Evolutionary conservation across 495 filamentous ascomycete genomes (phyloP).

Genomic region (Podospora fimiseda): DNA sequence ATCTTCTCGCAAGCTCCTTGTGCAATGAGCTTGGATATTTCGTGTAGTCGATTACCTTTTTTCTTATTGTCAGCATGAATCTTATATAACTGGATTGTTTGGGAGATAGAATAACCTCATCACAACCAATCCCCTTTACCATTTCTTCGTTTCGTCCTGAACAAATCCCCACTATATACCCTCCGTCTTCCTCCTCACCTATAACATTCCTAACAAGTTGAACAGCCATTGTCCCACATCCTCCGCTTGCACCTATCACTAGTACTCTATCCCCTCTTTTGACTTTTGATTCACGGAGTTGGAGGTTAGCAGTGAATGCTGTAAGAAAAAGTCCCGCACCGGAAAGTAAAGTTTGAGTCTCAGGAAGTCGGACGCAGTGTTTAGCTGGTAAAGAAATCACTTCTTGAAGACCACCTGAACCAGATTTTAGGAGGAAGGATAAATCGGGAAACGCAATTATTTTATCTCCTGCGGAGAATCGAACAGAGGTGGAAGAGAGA

Average conservation of each 20-base stretch:
- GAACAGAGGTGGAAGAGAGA: background rate
- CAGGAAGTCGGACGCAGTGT: slow-evolving; percentile 23
- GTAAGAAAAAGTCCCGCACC: slow-evolving; percentile 31
- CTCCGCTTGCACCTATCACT: slow-evolving; percentile 38
- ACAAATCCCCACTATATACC: slow-evolving; percentile 34
- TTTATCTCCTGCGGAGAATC: slow-evolving; percentile 20
- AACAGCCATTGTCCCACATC: slow-evolving; percentile 32
- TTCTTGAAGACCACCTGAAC: slow-evolving; percentile 31
- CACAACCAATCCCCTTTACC: background rate
- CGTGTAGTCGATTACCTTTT: slow-evolving; percentile 24
- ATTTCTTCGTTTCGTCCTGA: background rate
- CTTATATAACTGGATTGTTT: background rate
- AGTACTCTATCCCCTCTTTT: slow-evolving; percentile 26
- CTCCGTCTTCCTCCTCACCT: background rate
- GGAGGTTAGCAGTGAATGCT: slow-evolving; percentile 28
- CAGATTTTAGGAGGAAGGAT: slow-evolving; percentile 15
- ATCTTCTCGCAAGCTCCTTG: slow-evolving; percentile 9
- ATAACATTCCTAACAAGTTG: slow-evolving; percentile 31
- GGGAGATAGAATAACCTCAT: slow-evolving; percentile 11
- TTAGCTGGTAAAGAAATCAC: slow-evolving; percentile 25
- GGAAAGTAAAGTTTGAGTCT: slow-evolving; percentile 8
- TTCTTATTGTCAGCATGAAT: background rate
- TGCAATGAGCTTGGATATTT: slow-evolving; percentile 3
- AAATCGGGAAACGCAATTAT: slow-evolving; percentile 31
- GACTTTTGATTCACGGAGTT: slow-evolving; percentile 21